Evolutionary conservation across 2,329 filamentous ascomycete species (phyloP), one percentile per base, ranked within the genome.

Genomic region (Hymenoscyphus repandus): DNA sequence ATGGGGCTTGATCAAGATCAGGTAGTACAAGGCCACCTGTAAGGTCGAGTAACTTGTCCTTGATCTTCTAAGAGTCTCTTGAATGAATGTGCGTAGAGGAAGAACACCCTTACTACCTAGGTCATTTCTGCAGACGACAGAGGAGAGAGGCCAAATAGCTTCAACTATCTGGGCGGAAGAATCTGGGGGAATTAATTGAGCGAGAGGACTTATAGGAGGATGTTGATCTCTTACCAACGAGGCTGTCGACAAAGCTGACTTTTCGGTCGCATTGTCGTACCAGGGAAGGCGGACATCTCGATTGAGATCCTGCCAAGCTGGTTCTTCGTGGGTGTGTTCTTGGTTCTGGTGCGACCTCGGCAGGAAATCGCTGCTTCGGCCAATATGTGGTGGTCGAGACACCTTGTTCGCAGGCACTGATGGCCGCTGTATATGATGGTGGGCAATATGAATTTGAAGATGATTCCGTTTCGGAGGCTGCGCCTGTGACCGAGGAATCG

Each of bases 101-200:
- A 99, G 75, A 54, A 96, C 88, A 47, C 86, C 83, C 67, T 87
- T 89, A 66, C 78, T 79, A 53, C 82, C 84, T 57, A 80, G 74
- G 66, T 92, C 88, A 62, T 78, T 84, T 62, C 85, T 83, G 69
- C 87, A 88, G 51, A 86, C 80, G 33, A 86, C 82, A 52, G 89
- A 91, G 49, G 92, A 95, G 39, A 92, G 78, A 41, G 93, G 91
- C 93, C 93, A 99, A 64, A 99, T 96, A 48, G 88, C 88, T 74
- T 96, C 90, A 45, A 99, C 91, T 69, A 97, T 95, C 70, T 96
- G 90, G 49, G 93, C 93, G 47, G 93, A 93, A 62, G 92, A 95
- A 82, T 96, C 92, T 96, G 78, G 49, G 67, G 55, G 56, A 49
- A 47, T 53, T 50, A 52, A 58, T 70, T 71, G 62, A 71, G 68